These are phyloP conservation scores for Thuja plicata DNA, from an alignment of 83 land plant species.

Conservation along the genomic window DNA sequence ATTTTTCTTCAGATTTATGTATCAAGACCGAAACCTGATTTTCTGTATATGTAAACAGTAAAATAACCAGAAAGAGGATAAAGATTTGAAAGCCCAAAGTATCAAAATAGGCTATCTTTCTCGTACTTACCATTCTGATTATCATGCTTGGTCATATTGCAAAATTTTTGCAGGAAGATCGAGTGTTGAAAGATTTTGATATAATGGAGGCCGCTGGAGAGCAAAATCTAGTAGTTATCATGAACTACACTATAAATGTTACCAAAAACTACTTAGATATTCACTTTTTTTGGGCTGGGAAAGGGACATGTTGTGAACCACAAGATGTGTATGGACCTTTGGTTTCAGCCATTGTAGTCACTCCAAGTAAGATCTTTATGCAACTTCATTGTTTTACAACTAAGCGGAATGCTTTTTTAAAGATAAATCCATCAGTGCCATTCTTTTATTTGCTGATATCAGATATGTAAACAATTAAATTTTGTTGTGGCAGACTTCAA, in stretches of 20 bases:
- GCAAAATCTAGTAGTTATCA: slow-evolving; percentile 18
- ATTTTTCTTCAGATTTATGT: slow-evolving; percentile 11
- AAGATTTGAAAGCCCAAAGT: not conserved
- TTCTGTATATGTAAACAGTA: not conserved
- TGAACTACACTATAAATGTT: slow-evolving; percentile 11
- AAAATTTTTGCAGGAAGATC: slow-evolving; percentile 22
- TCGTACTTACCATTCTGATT: not conserved
- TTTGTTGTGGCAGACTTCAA: slow-evolving; percentile 1
- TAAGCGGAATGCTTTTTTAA: not conserved
- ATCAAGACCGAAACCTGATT: not conserved
- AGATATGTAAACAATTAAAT: not conserved
- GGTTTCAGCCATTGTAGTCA: slow-evolving; percentile 2
- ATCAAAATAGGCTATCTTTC: slow-evolving; percentile 8
- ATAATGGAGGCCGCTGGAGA: slow-evolving; percentile 29
- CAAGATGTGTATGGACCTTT: not conserved
- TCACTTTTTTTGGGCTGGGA: slow-evolving; percentile 14
- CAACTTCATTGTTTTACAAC: not conserved
- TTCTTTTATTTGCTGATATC: not conserved
- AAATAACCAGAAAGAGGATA: not conserved
- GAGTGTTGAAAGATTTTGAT: slow-evolving; percentile 29
- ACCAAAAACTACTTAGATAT: not conserved
- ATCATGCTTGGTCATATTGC: not conserved
- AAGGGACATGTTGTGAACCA: not conserved
- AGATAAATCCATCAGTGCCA: not conserved
- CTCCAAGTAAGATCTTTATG: not conserved